phyloP scores from a whole-genome alignment of 495 filamentous ascomycete species.

The Xylaria acuta region DNA sequence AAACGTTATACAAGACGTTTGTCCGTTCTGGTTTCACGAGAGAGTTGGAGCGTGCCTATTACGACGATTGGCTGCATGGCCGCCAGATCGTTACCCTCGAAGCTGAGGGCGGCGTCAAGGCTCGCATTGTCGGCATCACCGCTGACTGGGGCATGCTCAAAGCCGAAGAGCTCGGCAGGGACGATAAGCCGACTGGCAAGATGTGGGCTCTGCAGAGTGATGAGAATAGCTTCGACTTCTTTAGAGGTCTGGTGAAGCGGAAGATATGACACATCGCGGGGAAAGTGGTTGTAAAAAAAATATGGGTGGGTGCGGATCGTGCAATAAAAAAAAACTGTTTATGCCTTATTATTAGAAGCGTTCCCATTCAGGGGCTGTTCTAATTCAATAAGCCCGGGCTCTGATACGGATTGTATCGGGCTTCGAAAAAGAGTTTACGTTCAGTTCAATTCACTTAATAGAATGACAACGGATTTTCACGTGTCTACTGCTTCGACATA shows the following conservation, averaged over 20 bases:
- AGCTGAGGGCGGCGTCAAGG: conserved; percentile 76
- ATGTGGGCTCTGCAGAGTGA: conserved; percentile 90
- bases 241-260: conserved; percentile 82
- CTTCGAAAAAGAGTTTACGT: neutral
- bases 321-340: neutral
- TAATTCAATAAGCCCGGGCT: neutral
- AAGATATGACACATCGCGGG: conserved; percentile 60
- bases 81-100: conserved; percentile 91
- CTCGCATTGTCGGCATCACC: conserved; percentile 88
- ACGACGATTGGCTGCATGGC: conserved; percentile 86
- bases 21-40: conserved; percentile 71
- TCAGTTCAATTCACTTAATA: neutral
- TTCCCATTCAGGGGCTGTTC: neutral
- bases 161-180: conserved; percentile 78
- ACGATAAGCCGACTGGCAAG: conserved; percentile 75
- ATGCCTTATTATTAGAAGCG: neutral
- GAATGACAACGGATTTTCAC: neutral
- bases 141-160: conserved; percentile 84
- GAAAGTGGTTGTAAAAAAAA: neutral
- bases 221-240: conserved; percentile 99
- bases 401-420: neutral
- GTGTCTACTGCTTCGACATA: neutral
- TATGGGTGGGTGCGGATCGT: neutral
- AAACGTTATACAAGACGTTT: conserved; percentile 79
- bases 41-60: conserved; percentile 79